A percentile compares a stretch with the other conserved stretches of the same genome.
Conservation (phyloP, 179 eudicot genomes). For the Drosera spatulata region DNA sequence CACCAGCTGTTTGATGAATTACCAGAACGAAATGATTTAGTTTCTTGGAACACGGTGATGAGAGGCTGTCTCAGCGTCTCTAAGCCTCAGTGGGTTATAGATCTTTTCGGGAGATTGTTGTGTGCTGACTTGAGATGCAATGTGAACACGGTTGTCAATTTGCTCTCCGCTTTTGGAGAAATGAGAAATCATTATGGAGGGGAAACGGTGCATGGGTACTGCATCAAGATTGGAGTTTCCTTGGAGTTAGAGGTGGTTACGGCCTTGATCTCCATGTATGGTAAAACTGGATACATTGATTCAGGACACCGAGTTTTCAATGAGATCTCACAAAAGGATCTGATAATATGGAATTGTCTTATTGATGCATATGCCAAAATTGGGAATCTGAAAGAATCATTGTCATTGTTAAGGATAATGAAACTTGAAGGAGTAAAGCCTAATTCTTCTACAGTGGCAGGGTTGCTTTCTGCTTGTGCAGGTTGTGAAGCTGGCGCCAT, state of each 20-base stretch:
- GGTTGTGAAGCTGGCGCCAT: slow-evolving; percentile 19
- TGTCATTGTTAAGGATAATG: slow-evolving; percentile 11
- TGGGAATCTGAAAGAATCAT: slow-evolving; percentile 18
- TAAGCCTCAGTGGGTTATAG: slow-evolving; percentile 9
- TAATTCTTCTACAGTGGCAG: slow-evolving; percentile 35
- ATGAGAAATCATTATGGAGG: slow-evolving; percentile 8
- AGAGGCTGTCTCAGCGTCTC: slow-evolving; percentile 18
- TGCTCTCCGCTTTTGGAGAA: slow-evolving; percentile 15
- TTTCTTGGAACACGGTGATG: slow-evolving; percentile 30
- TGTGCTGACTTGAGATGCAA: slow-evolving; percentile 2
- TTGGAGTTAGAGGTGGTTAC: slow-evolving; percentile 12
- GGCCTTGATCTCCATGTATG: slow-evolving; percentile 26
- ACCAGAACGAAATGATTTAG: slow-evolving; percentile 15
- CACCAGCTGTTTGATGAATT: slow-evolving; percentile 33
- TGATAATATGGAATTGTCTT: slow-evolving; percentile 28
- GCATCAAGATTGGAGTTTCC: slow-evolving; percentile 17
- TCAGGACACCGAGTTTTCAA: slow-evolving; percentile 20
- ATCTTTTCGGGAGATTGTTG: slow-evolving; percentile 12
- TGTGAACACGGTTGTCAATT: slow-evolving; percentile 11
- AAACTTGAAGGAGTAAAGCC: slow-evolving; percentile 13
- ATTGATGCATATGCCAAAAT: slow-evolving; percentile 24
- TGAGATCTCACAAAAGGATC: slow-evolving; percentile 17
- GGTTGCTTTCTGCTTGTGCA: slow-evolving; percentile 27
- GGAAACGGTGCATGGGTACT: slow-evolving; percentile 20
- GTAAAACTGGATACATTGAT: slow-evolving; percentile 10